These are phyloP conservation scores for Litchi chinensis DNA, from an alignment of 345 rosid species.

Conservation along the genomic window DNA sequence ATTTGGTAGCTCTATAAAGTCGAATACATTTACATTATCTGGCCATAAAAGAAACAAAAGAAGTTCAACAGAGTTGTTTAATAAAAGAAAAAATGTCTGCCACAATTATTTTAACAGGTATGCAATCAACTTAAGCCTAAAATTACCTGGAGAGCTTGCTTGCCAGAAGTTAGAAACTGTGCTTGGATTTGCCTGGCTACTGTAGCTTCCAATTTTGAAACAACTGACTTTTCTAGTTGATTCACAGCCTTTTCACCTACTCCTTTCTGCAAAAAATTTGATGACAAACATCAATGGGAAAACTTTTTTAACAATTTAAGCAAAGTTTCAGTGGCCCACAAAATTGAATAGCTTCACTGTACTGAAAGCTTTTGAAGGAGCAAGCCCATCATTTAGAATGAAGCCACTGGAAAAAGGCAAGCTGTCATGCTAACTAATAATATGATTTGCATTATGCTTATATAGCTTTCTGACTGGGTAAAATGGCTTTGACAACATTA, in stretches of 20 bases:
- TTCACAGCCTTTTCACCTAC: conserved; percentile 65
- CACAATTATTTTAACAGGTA: conserved; percentile 17
- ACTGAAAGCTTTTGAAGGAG: conserved; percentile 6
- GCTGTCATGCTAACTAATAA: conserved; percentile 19
- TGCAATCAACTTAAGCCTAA: conserved; percentile 11
- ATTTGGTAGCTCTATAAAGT: background rate
- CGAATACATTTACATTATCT: background rate
- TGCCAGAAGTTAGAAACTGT: conserved; percentile 76
- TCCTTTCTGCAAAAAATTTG: conserved; percentile 55
- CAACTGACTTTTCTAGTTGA: conserved; percentile 65
- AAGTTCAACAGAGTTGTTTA: background rate
- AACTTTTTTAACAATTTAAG: background rate
- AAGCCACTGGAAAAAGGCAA: background rate
- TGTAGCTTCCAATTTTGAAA: conserved; percentile 61
- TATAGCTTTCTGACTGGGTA: background rate
- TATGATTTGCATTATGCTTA: background rate
- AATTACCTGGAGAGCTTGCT: conserved; percentile 75
- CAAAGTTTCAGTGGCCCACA: conserved; percentile 10
- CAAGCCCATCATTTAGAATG: conserved; percentile 17
- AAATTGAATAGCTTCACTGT: background rate
- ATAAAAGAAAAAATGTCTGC: conserved; percentile 24
- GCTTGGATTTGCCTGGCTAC: conserved; percentile 72
- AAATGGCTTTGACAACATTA: background rate
- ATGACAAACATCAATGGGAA: conserved; percentile 14
- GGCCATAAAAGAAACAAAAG: background rate